A percentile compares a stretch with the other conserved stretches of the same genome.
Conservation (phyloP, 192 early-diverging fungal species). For the Ambispora gerdemannii region DNA sequence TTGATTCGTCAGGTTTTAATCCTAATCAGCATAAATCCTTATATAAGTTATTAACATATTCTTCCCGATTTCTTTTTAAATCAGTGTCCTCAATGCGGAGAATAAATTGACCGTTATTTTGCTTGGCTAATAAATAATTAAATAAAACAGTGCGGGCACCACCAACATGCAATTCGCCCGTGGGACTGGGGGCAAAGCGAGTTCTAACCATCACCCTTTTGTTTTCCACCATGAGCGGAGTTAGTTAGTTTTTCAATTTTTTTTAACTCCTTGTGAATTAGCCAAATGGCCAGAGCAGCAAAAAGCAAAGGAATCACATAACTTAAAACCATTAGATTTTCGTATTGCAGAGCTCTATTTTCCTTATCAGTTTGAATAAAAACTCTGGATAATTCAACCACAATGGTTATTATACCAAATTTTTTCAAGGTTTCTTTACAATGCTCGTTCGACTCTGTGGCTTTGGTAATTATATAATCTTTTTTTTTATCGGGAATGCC, state of each 20-base stretch:
- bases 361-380: not conserved
- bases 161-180: constrained; percentile 87
- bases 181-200: constrained; percentile 91
- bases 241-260: not conserved
- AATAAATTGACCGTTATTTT: constrained; percentile 69
- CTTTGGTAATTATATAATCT: constrained; percentile 14
- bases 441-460: constrained; percentile 11
- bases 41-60: constrained; percentile 6
- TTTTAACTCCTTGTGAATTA: not conserved
- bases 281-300: not conserved
- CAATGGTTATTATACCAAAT: constrained; percentile 22
- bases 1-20: constrained; percentile 11
- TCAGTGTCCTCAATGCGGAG: constrained; percentile 94
- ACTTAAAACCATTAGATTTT: constrained; percentile 10
- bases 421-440: constrained; percentile 26
- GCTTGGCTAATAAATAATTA: constrained; percentile 76
- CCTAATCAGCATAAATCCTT: constrained; percentile 15
- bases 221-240: not conserved
- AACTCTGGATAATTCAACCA: not conserved
- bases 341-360: not conserved
- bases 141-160: constrained; percentile 90
- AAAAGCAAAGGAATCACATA: constrained; percentile 6
- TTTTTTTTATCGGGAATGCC: constrained; percentile 2
- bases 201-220: constrained; percentile 13
- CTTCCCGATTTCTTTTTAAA: constrained; percentile 34